Conservation (phyloP, 2,329 filamentous ascomycete species). For the Cladosporium sp. region DNA sequence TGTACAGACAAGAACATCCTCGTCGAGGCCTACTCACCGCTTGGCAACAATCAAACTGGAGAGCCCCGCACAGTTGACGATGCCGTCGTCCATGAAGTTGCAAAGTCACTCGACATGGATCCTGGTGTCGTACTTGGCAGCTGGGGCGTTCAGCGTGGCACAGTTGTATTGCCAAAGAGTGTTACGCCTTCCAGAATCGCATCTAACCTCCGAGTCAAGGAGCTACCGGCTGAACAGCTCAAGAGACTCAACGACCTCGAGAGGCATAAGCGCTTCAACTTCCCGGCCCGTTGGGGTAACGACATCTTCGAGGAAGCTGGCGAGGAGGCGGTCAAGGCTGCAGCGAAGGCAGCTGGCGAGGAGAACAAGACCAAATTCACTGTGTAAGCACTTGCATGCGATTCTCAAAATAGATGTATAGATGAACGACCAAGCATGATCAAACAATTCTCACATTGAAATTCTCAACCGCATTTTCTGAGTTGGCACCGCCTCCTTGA, state of each 20-base stretch:
- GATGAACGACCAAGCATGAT: not conserved
- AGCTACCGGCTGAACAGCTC: conserved; percentile 40
- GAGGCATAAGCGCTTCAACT: conserved; percentile 48
- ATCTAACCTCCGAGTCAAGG: conserved; percentile 28
- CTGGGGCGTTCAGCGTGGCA: conserved; percentile 52
- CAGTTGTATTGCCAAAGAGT: conserved; percentile 54
- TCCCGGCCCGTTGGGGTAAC: conserved; percentile 45
- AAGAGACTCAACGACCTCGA: conserved; percentile 43
- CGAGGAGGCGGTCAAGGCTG: conserved; percentile 39
- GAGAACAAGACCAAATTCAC: conserved; percentile 42
- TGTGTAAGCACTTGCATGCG: conserved; percentile 14
- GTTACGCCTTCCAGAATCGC: conserved; percentile 31
- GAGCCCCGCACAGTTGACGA: conserved; percentile 43
- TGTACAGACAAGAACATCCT: conserved; percentile 53
- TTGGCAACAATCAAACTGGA: conserved; percentile 53
- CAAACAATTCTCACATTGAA: not conserved
- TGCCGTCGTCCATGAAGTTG: conserved; percentile 42
- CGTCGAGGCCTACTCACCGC: conserved; percentile 53
- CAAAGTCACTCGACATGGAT: conserved; percentile 44
- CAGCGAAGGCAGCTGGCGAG: conserved; percentile 37
- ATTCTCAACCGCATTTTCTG: too few species aligned
- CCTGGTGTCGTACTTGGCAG: conserved; percentile 48
- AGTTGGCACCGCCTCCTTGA: too few species aligned
- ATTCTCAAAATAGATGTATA: not conserved
- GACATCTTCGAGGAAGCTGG: conserved; percentile 49